A percentile compares a stretch with the other conserved stretches of the same genome.
Conservation (phyloP, 768 basidiomycete genomes). For the Phaeotremella fagi region DNA sequence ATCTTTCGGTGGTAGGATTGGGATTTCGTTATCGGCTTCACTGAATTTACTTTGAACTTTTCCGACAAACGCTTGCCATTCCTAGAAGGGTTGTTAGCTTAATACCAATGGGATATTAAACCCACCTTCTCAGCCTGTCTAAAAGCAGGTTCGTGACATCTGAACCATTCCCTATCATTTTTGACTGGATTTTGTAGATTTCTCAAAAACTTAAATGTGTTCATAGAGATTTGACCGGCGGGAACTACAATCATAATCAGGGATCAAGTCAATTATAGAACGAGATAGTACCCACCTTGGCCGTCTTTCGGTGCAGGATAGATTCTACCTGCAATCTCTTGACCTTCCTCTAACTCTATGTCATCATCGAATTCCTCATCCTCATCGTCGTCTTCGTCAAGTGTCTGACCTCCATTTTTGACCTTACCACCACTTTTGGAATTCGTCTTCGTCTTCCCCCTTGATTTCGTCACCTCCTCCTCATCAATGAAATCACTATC, state of each 20-base stretch:
- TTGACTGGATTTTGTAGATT: slow-evolving; percentile 67
- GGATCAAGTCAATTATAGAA: not conserved
- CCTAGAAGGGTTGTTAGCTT: slow-evolving; percentile 42
- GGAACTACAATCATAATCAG: slow-evolving; percentile 55
- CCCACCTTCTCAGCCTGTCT: slow-evolving; percentile 65
- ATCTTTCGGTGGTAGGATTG: slow-evolving; percentile 83
- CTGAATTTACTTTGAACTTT: slow-evolving; percentile 62
- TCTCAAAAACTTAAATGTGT: slow-evolving; percentile 71
- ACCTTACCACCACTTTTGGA: slow-evolving; percentile 8
- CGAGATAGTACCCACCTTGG: slow-evolving; percentile 55
- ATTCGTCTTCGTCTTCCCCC: slow-evolving; percentile 10
- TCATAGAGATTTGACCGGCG: slow-evolving; percentile 77
- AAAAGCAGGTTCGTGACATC: slow-evolving; percentile 73
- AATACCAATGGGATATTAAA: not conserved
- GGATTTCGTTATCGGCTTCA: slow-evolving; percentile 75
- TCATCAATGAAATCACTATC: slow-evolving; percentile 31
- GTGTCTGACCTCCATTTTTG: not conserved
- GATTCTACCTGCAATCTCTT: slow-evolving; percentile 56
- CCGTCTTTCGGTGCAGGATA: slow-evolving; percentile 78
- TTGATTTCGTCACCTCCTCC: slow-evolving; percentile 5
- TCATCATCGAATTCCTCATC: slow-evolving; percentile 31
- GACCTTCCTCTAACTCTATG: slow-evolving; percentile 46
- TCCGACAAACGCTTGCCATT: slow-evolving; percentile 82
- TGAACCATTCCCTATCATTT: slow-evolving; percentile 83
- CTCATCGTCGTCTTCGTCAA: slow-evolving; percentile 23